A percentile compares a stretch with the other conserved stretches of the same genome.
phyloP scores from a whole-genome alignment of 2,329 filamentous ascomycete genomes.

The Teratosphaeria pseudoeucalypti region DNA sequence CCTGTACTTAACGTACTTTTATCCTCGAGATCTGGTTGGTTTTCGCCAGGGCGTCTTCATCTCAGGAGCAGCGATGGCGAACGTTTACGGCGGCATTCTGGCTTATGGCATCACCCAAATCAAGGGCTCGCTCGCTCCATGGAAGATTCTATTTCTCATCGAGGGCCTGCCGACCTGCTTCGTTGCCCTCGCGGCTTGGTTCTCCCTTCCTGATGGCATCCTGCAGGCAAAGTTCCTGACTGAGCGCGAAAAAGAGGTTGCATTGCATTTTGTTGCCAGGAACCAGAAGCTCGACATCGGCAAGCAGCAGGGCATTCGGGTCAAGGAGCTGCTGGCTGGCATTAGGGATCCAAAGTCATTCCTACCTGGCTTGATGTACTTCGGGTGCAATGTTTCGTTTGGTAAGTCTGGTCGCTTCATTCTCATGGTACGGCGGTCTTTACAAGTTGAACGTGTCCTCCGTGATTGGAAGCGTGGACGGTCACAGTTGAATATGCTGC shows the following conservation, averaged over 20 bases:
- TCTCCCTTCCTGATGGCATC: conserved; percentile 41
- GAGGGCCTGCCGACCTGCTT: conserved; percentile 51
- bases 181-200: conserved; percentile 44
- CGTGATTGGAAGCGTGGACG: too few relatives aligned
- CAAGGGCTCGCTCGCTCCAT: conserved; percentile 46
- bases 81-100: conserved; percentile 61
- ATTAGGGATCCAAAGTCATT: conserved; percentile 28
- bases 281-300: conserved; percentile 38
- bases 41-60: conserved; percentile 44
- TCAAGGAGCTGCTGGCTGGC: conserved; percentile 38
- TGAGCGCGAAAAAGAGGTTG: conserved; percentile 48
- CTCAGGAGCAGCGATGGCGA: conserved; percentile 56
- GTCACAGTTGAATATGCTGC: neutral
- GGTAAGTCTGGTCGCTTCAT: conserved; percentile 28
- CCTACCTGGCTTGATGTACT: conserved; percentile 42
- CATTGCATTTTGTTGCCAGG: conserved; percentile 33
- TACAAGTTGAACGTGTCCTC: too few relatives aligned
- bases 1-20: conserved; percentile 55
- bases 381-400: conserved; percentile 50
- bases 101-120: conserved; percentile 52
- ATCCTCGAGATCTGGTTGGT: conserved; percentile 38
- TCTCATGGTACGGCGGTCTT: neutral
- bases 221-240: conserved; percentile 43
- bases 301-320: conserved; percentile 30
- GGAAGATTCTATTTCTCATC: conserved; percentile 50